These are phyloP conservation scores for Striga hermonthica DNA, from an alignment of 305 asterid species.

Conservation along the genomic window DNA sequence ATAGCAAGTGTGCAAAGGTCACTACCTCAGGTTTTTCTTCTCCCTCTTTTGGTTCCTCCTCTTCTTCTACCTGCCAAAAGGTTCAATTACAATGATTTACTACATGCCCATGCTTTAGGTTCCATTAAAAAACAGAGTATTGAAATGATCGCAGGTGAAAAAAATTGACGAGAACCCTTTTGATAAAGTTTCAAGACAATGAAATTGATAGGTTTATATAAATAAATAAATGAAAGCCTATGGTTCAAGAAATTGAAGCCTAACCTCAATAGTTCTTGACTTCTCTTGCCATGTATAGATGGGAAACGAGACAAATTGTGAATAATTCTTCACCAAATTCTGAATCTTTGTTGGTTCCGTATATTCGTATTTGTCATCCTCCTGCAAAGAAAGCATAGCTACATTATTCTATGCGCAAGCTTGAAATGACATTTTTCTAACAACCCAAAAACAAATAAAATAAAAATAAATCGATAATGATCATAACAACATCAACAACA, in stretches of 20 bases:
- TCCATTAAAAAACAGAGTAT: no score
- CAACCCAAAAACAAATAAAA: no score
- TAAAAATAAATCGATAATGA: no score
- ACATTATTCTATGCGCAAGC: neutral
- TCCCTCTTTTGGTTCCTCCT: constrained; percentile 89
- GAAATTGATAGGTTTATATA: neutral
- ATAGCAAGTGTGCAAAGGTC: neutral
- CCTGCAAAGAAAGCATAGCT: constrained; percentile 47
- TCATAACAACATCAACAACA: no score
- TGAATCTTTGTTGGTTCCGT: constrained; percentile 83
- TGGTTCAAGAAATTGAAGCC: constrained; percentile 20
- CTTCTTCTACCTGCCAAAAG: constrained; percentile 82
- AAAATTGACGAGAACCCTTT: no score
- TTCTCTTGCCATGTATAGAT: constrained; percentile 96
- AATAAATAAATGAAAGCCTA: neutral
- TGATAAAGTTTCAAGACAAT: no score
- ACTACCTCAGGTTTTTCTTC: constrained; percentile 81
- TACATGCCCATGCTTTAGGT: no score
- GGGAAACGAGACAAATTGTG: constrained; percentile 95
- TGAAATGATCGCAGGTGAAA: no score
- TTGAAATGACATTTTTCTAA: no score
- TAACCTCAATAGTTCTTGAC: constrained; percentile 88
- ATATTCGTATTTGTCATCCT: constrained; percentile 89
- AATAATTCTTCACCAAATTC: constrained; percentile 90
- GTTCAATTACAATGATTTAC: constrained; percentile 2